phyloP scores from a whole-genome alignment of 345 rosid species.

The Pseudoturritis turrita region DNA sequence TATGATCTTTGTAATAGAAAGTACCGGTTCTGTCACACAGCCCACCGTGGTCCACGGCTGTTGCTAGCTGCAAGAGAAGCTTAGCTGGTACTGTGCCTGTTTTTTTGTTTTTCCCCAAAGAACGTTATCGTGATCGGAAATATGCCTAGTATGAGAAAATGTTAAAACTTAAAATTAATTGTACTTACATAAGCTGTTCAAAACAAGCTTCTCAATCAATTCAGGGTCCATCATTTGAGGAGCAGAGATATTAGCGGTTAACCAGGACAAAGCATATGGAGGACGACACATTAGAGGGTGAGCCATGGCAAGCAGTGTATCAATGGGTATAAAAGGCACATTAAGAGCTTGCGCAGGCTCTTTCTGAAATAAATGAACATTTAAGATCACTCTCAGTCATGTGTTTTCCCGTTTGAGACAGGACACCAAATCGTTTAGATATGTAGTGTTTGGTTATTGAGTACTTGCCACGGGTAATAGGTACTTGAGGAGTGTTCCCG shows the following conservation, averaged over 20 bases:
- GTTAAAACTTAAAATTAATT: too few relatives aligned
- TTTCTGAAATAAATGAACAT: slow-evolving; percentile 39
- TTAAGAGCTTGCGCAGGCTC: slow-evolving; percentile 62
- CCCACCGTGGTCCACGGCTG: slow-evolving; percentile 60
- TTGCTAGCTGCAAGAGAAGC: slow-evolving; percentile 65
- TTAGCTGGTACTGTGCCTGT: slow-evolving; percentile 72
- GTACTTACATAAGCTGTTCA: slow-evolving; percentile 65
- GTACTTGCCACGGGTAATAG: slow-evolving; percentile 76
- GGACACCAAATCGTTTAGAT: too few relatives aligned
- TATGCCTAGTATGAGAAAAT: too few relatives aligned
- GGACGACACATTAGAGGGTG: slow-evolving; percentile 63
- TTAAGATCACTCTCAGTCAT: background rate
- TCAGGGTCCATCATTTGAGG: slow-evolving; percentile 65
- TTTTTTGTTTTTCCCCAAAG: background rate
- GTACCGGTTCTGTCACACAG: slow-evolving; percentile 53
- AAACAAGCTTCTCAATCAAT: slow-evolving; percentile 60
- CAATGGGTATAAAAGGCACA: slow-evolving; percentile 66
- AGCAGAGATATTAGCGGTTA: slow-evolving; percentile 57
- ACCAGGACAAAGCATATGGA: slow-evolving; percentile 62
- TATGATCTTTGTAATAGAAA: slow-evolving; percentile 66
- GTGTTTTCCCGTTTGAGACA: background rate
- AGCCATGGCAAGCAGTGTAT: slow-evolving; percentile 49
- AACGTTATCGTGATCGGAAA: background rate
- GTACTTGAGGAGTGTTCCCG: slow-evolving; percentile 59
- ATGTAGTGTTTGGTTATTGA: background rate